These are phyloP conservation scores for Ambispora gerdemannii DNA, from an alignment of 192 early-diverging fungal genomes.

Conservation along the genomic window DNA sequence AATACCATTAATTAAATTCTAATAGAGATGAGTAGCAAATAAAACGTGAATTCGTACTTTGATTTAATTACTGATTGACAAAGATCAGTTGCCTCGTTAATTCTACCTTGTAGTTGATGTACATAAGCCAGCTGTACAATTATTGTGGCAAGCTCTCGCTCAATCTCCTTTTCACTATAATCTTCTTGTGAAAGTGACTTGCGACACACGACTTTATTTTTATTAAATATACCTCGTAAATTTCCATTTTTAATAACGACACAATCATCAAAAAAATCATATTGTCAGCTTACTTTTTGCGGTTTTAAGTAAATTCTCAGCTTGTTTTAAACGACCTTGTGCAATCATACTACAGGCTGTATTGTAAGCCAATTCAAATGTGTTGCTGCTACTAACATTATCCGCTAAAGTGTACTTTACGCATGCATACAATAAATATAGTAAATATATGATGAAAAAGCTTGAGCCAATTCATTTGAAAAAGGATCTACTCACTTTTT, in stretches of 20 bases:
- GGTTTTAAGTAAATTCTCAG: constrained; percentile 49
- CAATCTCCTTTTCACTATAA: constrained; percentile 62
- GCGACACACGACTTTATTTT: constrained; percentile 40
- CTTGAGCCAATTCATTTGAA: not conserved
- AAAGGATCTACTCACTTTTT: constrained; percentile 30
- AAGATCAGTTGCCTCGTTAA: constrained; percentile 52
- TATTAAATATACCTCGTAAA: constrained; percentile 24
- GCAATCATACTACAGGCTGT: constrained; percentile 57
- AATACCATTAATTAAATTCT: not conserved
- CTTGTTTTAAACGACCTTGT: constrained; percentile 49
- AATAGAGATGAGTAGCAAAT: not conserved
- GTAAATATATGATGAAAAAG: not conserved
- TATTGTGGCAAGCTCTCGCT: constrained; percentile 62
- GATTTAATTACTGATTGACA: constrained; percentile 55
- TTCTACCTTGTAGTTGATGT: constrained; percentile 57
- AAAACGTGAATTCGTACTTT: constrained; percentile 45
- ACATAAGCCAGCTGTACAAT: constrained; percentile 64
- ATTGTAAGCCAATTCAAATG: constrained; percentile 70
- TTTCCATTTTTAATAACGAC: too few species aligned
- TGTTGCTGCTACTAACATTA: constrained; percentile 34
- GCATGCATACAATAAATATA: not conserved
- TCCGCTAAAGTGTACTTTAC: not conserved
- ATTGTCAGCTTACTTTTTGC: constrained; percentile 52
- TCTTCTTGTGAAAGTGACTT: constrained; percentile 48
- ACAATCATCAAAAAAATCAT: not conserved